These are phyloP conservation scores for Coffea canephora DNA, from an alignment of 257 asterid genomes.

Conservation along the genomic window DNA sequence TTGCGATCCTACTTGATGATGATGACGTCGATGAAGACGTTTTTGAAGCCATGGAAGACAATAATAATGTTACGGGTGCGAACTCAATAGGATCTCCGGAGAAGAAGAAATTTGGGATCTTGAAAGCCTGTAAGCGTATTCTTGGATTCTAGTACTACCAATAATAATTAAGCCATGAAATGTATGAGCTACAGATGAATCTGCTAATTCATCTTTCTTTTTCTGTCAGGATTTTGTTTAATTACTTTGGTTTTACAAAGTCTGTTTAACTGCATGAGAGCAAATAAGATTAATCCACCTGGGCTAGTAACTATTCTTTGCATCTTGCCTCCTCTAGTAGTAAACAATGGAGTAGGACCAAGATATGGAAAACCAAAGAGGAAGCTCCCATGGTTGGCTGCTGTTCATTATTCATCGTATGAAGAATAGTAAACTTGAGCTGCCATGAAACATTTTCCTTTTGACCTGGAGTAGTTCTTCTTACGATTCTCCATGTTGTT, in stretches of 20 bases:
- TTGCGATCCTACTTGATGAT: conserved; percentile 15
- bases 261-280: not conserved
- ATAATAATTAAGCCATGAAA: not conserved
- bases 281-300: no score
- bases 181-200: not conserved
- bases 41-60: not conserved
- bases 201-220: not conserved
- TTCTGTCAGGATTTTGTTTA: no score
- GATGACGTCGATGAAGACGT: not conserved
- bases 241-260: not conserved
- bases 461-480: not conserved
- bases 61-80: not conserved
- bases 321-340: not conserved
- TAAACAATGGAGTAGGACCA: not conserved
- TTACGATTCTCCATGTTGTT: not conserved
- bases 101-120: conserved; percentile 30
- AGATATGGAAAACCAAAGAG: not conserved
- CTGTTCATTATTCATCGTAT: not conserved
- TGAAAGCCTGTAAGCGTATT: conserved; percentile 48
- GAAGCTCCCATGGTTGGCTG: not conserved
- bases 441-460: not conserved
- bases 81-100: conserved; percentile 4
- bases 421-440: not conserved
- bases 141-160: conserved; percentile 27
- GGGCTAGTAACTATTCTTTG: no score